Percentiles rank a stretch among this genome's conserved stretches.
Evolutionary conservation across 2,329 filamentous ascomycete genomes (phyloP).

Genomic region (Dryadomyces quercus-mongolicae): DNA sequence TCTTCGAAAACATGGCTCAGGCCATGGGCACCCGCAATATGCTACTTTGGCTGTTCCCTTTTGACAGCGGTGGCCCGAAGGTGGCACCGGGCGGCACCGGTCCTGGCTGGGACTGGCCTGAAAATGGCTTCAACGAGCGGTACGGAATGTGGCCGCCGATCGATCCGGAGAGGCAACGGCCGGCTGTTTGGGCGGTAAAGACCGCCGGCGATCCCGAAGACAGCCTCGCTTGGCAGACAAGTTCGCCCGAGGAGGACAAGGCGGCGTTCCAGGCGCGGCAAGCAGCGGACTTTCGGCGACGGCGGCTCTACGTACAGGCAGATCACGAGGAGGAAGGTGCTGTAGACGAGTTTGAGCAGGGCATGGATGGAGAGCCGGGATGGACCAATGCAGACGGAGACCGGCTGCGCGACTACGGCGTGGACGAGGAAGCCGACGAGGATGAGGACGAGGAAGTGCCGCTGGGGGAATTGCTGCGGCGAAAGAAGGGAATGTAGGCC

Average conservation of each 20-base stretch:
- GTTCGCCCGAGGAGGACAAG: constrained; percentile 30
- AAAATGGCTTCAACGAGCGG: constrained; percentile 64
- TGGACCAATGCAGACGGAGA: constrained; percentile 73
- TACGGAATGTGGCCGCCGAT: constrained; percentile 49
- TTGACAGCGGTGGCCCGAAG: constrained; percentile 36
- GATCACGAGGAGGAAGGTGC: constrained; percentile 13
- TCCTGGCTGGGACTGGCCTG: constrained; percentile 50
- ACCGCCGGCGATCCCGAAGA: neutral
- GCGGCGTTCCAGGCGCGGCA: constrained; percentile 39
- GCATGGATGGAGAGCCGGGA: constrained; percentile 36
- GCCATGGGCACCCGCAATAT: constrained; percentile 61
- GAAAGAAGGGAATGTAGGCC: constrained; percentile 18
- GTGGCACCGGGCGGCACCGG: constrained; percentile 25
- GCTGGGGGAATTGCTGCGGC: constrained; percentile 52
- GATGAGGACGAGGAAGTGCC: constrained; percentile 46
- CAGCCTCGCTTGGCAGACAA: constrained; percentile 4
- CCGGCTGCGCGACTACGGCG: constrained; percentile 61
- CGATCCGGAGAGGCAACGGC: constrained; percentile 48
- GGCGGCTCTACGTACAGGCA: constrained; percentile 34
- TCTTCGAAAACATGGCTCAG: constrained; percentile 61
- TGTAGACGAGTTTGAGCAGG: constrained; percentile 14
- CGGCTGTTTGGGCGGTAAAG: constrained; percentile 13
- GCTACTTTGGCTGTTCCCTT: constrained; percentile 57
- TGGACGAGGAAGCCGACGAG: constrained; percentile 60
- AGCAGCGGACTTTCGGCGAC: constrained; percentile 29